Evolutionary conservation across 257 asterid genomes (phyloP).

Genomic region (Plectranthus barbatus): DNA sequence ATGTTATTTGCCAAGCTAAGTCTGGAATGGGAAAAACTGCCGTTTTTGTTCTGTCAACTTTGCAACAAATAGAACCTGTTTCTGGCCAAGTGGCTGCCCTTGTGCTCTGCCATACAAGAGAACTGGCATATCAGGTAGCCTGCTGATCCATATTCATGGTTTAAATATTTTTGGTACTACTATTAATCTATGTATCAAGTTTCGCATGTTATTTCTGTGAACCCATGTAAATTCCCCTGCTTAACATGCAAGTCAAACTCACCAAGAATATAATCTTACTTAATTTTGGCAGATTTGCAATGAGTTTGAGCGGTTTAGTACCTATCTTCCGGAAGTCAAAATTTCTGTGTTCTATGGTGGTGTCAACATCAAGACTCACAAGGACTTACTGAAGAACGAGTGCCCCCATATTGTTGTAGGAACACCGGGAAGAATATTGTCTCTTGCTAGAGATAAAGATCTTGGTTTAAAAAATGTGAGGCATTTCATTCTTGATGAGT

Average conservation of each 20-base stretch:
- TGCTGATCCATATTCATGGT: not conserved
- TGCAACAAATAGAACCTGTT: constrained; percentile 76
- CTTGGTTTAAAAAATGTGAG: constrained; percentile 33
- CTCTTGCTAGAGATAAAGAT: constrained; percentile 31
- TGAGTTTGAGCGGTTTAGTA: constrained; percentile 37
- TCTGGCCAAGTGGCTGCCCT: constrained; percentile 71
- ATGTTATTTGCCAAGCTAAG: constrained; percentile 84
- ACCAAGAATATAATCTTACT: not conserved
- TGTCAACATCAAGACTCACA: constrained; percentile 34
- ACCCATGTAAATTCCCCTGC: not conserved
- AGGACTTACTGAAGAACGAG: constrained; percentile 34
- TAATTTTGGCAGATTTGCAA: constrained; percentile 27
- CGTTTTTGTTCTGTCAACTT: constrained; percentile 63
- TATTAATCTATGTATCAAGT: not conserved
- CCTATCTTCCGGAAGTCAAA: constrained; percentile 38
- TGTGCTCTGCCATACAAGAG: constrained; percentile 70
- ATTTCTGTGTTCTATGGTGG: constrained; percentile 41
- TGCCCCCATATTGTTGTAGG: constrained; percentile 43
- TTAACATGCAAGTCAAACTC: not conserved
- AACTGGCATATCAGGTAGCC: constrained; percentile 64
- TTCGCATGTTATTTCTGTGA: not conserved
- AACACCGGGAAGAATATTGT: constrained; percentile 38
- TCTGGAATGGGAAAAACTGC: constrained; percentile 89
- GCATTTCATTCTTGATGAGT: constrained; percentile 40
- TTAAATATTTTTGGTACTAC: not conserved